Percentiles rank a stretch among this genome's conserved stretches.
These are phyloP conservation scores for Porphyrellus sp. DNA, from an alignment of 1,284 basidiomycete genomes.

Conservation along the genomic window DNA sequence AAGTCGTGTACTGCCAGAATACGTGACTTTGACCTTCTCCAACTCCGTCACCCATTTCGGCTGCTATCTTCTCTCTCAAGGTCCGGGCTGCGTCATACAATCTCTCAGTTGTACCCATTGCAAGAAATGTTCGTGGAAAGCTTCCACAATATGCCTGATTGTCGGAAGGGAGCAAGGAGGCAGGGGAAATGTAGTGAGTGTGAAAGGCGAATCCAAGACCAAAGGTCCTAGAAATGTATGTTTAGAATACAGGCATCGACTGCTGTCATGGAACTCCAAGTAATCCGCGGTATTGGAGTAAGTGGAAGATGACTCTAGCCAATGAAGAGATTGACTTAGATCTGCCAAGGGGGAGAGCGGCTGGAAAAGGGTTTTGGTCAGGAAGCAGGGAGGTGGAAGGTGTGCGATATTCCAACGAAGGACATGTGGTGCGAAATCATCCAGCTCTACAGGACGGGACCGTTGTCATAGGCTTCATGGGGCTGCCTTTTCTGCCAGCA, in stretches of 20 bases:
- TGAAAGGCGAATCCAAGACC: constrained; percentile 16
- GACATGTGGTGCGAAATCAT: constrained; percentile 25
- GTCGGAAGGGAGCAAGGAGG: constrained; percentile 7
- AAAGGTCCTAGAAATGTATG: constrained; percentile 16
- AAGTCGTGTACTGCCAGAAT: constrained; percentile 55
- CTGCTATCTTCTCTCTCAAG: constrained; percentile 31
- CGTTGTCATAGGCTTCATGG: constrained; percentile 33
- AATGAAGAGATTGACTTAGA: constrained; percentile 29
- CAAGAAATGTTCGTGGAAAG: constrained; percentile 39
- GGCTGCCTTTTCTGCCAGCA: constrained; percentile 49
- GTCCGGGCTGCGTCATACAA: constrained; percentile 32
- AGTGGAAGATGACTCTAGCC: constrained; percentile 29
- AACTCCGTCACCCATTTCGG: constrained; percentile 42
- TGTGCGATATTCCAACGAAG: constrained; percentile 45
- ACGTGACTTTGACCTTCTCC: constrained; percentile 39
- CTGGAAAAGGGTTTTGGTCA: constrained; percentile 43
- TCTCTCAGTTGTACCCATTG: constrained; percentile 35
- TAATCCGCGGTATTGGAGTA: constrained; percentile 21
- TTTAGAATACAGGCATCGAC: constrained; percentile 10
- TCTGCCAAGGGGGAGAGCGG: constrained; percentile 50
- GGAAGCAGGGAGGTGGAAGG: constrained; percentile 27
- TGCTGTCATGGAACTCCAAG: constrained; percentile 9
- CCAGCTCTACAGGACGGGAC: constrained; percentile 36
- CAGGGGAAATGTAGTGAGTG: constrained; percentile 19
- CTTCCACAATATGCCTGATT: constrained; percentile 26